Percentiles rank a stretch among this genome's conserved stretches.
Conservation (phyloP, 352 stramenopile species). For the Thalassiosira mediterranea region DNA sequence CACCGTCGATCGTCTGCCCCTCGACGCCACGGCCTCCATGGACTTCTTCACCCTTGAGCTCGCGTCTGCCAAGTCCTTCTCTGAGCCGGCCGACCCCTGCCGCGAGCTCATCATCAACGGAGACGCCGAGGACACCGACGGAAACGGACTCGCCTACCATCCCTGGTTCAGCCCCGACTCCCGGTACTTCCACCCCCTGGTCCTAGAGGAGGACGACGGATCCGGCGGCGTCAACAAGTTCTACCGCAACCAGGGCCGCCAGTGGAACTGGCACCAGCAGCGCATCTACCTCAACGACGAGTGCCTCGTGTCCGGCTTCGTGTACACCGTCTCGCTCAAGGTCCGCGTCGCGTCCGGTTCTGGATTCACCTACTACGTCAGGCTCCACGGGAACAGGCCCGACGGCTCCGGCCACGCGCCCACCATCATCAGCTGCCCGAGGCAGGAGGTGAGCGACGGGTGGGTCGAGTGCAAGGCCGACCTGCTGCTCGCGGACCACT, state of each 20-base stretch:
- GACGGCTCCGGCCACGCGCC: neutral
- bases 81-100: conserved; percentile 34
- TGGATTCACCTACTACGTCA: conserved; percentile 29
- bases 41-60: conserved; percentile 55
- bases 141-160: conserved; percentile 10
- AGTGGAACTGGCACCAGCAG: conserved; percentile 2
- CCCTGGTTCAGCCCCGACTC: conserved; percentile 12
- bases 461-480: conserved; percentile 23
- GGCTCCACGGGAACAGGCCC: conserved; percentile 23
- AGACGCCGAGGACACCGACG: conserved; percentile 40
- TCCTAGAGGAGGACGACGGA: conserved; percentile 24
- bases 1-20: conserved; percentile 20
- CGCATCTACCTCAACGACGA: conserved; percentile 21
- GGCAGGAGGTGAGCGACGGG: neutral
- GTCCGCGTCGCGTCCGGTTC: conserved; percentile 18
- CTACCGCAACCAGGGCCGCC: conserved; percentile 29
- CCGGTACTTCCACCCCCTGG: conserved; percentile 3
- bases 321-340: conserved; percentile 39
- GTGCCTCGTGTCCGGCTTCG: conserved; percentile 44
- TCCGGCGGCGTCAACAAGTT: conserved; percentile 52
- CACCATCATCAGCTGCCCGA: neutral
- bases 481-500: conserved; percentile 39
- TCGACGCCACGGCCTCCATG: conserved; percentile 19
- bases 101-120: conserved; percentile 34
- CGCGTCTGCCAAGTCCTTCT: conserved; percentile 42